Conservation (phyloP, 2,329 filamentous ascomycete species). For the Septoria linicola region DNA sequence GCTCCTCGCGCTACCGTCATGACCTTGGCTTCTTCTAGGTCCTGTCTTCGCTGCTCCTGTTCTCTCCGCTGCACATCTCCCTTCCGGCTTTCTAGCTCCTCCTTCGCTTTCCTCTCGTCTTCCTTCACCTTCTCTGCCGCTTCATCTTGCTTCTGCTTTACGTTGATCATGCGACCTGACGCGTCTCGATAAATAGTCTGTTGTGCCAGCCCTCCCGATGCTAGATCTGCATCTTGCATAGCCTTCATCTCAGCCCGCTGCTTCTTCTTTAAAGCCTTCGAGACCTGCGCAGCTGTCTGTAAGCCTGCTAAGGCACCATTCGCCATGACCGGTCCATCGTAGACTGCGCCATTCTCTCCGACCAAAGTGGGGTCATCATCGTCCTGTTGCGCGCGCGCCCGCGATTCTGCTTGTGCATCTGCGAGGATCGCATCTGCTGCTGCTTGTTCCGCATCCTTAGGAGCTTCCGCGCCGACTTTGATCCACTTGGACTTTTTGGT, state of each 20-base stretch:
- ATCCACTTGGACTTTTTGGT: conserved; percentile 86
- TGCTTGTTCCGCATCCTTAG: conserved; percentile 56
- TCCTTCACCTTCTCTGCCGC: conserved; percentile 76
- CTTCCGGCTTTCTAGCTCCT: conserved; percentile 68
- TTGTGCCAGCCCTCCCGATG: conserved; percentile 52
- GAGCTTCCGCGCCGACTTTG: conserved; percentile 57
- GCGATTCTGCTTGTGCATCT: conserved; percentile 37
- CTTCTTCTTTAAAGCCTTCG: conserved; percentile 57
- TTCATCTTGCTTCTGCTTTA: conserved; percentile 86
- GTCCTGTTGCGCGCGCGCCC: conserved; percentile 34
- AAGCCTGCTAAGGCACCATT: conserved; percentile 84
- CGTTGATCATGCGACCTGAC: conserved; percentile 88
- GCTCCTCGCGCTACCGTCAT: conserved; percentile 75
- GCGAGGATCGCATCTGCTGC: conserved; percentile 55
- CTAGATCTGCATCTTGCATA: conserved; percentile 47
- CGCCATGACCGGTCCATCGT: conserved; percentile 67
- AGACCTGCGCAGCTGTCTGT: conserved; percentile 76
- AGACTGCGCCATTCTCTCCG: conserved; percentile 50
- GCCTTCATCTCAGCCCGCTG: conserved; percentile 61
- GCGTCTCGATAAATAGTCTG: conserved; percentile 96
- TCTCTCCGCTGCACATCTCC: conserved; percentile 81
- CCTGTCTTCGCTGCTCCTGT: conserved; percentile 62
- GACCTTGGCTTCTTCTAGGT: conserved; percentile 75
- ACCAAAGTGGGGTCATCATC: conserved; percentile 52
- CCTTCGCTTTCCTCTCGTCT: conserved; percentile 61